Evolutionary conservation across 768 basidiomycete species (phyloP), one percentile per base, ranked within the genome.

Genomic region (Termitomyces sp.): DNA sequence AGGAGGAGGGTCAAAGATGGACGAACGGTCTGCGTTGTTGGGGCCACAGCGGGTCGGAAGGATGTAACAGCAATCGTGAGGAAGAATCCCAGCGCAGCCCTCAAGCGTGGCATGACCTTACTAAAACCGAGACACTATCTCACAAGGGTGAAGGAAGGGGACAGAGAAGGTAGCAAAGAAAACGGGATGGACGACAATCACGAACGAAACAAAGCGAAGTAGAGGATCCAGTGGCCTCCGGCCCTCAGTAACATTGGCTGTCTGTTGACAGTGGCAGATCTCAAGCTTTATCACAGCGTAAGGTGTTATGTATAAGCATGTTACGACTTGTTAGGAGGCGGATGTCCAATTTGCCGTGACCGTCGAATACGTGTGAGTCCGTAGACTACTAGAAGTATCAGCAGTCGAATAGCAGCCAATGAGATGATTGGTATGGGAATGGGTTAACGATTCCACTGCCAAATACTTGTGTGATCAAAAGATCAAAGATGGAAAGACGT

Each of bases 1-100:
- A 24, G 20, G 9, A 18, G 7, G 34, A 20, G 37, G 8, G 13
- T n/a, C n/a, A n/a, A 55, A 14, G 10, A 47, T 7, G 3, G 16
- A 60, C 64, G 26, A 22, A 63, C 64, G 3, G 48, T 59, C 32
- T 57, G 59, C 2, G 56, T 55, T n/a, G 53, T 57, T 37, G 61
- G 47, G 16, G 62, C 62, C 30, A 57, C 5, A 22, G 43, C 52
- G 32, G 37, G 14, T 56, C 30, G 45, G 36, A 60, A 53, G 32
- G 47, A 51, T 37, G 32, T 51, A 27, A 27, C 34, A 36, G 49
- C 14, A 30, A 18, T 24, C 9, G 33, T 8, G 45, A 33, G 18
- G 30, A 58, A 32, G 27, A 57, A 16, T 13, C 34, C 24, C 18
- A 62, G 26, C 18, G 22, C 24, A 20, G 12, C 33, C 36, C 45